These are phyloP conservation scores for Mrakia blollopis DNA, from an alignment of 768 basidiomycete genomes.

Conservation along the genomic window DNA sequence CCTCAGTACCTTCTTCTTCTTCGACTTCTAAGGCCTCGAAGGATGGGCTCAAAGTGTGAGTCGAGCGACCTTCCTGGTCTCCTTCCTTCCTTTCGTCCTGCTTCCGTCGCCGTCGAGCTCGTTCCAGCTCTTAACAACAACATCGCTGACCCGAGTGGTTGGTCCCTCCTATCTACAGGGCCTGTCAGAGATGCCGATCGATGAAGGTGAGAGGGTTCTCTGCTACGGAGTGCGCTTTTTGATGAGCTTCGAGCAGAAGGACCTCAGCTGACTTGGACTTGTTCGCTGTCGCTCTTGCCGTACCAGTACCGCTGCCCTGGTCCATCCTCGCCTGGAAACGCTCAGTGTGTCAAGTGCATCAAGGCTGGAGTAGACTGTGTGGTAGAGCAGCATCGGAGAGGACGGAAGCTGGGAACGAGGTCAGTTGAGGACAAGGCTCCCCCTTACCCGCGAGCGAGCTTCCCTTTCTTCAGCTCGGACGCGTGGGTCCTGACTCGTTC, in stretches of 20 bases:
- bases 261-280: not conserved
- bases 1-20: not conserved
- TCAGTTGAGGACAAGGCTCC: not conserved
- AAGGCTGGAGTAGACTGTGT: not conserved
- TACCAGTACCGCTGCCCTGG: conserved; percentile 17
- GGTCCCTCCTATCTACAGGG: not conserved
- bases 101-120: not conserved
- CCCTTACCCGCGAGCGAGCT: not conserved
- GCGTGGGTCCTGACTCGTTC: not conserved
- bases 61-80: not conserved
- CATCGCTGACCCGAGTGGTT: not conserved
- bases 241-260: not conserved
- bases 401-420: not conserved
- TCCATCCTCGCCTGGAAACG: not conserved
- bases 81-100: conserved; percentile 1
- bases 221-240: too few relatives aligned
- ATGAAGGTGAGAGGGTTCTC: not conserved
- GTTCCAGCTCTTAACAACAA: too few relatives aligned
- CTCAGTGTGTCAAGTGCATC: not conserved
- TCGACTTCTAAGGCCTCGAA: not conserved
- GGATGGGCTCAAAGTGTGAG: not conserved
- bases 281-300: not conserved
- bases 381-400: conserved; percentile 7
- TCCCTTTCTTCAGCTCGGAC: not conserved
- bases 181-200: not conserved